Base-by-base conservation (phyloP, 1,139 yeast genomes). In the Pichia sp. region DNA sequence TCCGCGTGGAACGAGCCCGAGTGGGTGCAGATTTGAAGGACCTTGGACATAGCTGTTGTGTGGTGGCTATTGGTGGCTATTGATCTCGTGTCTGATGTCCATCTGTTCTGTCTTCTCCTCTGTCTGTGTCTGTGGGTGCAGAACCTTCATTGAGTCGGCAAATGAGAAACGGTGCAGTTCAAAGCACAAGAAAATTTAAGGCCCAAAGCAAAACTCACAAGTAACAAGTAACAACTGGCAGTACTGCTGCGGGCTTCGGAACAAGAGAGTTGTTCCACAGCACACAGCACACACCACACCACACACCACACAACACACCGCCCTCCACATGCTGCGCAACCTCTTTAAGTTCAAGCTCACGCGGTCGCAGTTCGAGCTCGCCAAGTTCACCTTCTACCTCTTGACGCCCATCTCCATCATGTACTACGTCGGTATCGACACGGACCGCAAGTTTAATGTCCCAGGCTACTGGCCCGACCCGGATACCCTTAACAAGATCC, bases 381-480 rank as follows among this genome's bases (percentile, higher is more conserved):
- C 60, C 16, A 57, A 56, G 82, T 87, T 88, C 62, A 80, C 95
- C 1, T 81, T 87, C 53, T 87, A 85, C 57, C 74, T 88, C 35
- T 66, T 87, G 50, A 76, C 94, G 2, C 97, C 96, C 1, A 83
- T 88, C 35, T 72, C 74, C 16, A 80, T 87, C 51, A 88, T 88
- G 97, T 79, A 85, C 60, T 88, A 82, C 52, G 88, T 86, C 34
- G 96, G 96, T 55, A 71, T 82, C 30, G 88, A 87, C 51, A 82
- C 96, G 1, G 95, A 88, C 58, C 74, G 70, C 50, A 87, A 86
- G 63, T 77, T 88, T 57, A 85, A 86, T 55, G 77, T 87, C 37
- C 94, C 94, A n/a, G 95, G 95, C 14, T 87, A 85, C 60, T 86
- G 95, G 95, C 97, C 97, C 1, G 96, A 87, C 59, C 96, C 96